phyloP scores from a whole-genome alignment of 2,329 filamentous ascomycete species.

The Aspergillus brunneoviolaceus region DNA sequence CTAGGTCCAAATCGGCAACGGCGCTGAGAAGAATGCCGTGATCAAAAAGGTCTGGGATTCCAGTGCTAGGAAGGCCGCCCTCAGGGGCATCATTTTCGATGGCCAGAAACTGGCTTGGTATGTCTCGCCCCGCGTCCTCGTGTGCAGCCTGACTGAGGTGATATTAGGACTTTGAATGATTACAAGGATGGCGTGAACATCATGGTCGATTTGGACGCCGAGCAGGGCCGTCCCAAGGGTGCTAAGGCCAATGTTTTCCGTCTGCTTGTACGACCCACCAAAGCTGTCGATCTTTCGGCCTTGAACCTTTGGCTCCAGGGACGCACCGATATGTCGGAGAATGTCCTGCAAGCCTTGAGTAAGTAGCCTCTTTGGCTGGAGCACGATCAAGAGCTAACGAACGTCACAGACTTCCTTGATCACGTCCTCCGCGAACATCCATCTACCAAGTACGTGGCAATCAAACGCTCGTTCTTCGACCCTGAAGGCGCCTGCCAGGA shows the following conservation, averaged over 20 bases:
- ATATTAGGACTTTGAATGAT: conserved; percentile 38
- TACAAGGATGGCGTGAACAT: conserved; percentile 53
- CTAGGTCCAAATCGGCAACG: conserved; percentile 67
- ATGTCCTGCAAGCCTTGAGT: conserved; percentile 76
- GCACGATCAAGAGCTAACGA: conserved; percentile 5
- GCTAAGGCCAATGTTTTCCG: conserved; percentile 52
- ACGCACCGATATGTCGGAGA: conserved; percentile 60
- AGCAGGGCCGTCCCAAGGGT: conserved; percentile 48
- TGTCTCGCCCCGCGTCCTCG: conserved; percentile 30
- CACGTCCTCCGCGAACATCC: conserved; percentile 83
- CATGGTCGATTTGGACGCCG: conserved; percentile 70
- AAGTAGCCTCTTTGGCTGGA: conserved; percentile 27
- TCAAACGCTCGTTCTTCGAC: conserved; percentile 83
- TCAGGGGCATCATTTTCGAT: conserved; percentile 70
- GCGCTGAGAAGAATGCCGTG: conserved; percentile 63
- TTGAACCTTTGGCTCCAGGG: conserved; percentile 67
- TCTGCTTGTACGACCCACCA: conserved; percentile 64
- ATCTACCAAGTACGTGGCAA: conserved; percentile 62
- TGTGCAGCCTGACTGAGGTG: conserved; percentile 29
- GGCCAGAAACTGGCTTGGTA: conserved; percentile 85
- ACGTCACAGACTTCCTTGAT: conserved; percentile 69
- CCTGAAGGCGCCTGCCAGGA: conserved; percentile 48
- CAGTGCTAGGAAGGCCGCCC: conserved; percentile 58
- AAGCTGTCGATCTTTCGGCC: conserved; percentile 65
- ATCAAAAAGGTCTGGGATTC: conserved; percentile 77